Percentiles rank a stretch among this genome's conserved stretches.
Evolutionary conservation across 441 rosid species (phyloP).

Genomic region (Syzygium syzygioides): DNA sequence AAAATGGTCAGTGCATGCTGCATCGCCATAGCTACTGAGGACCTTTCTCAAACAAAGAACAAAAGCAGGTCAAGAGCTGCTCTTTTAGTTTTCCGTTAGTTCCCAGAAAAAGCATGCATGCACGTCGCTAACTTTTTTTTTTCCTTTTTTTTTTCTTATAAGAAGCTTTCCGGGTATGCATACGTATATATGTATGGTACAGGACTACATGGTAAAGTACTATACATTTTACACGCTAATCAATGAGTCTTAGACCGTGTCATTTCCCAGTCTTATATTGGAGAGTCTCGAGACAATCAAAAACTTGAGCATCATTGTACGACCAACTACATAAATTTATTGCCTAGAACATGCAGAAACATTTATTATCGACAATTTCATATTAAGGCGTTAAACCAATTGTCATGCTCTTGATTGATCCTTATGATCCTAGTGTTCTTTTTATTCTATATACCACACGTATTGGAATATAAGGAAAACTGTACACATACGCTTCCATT

Average conservation of each 20-base stretch:
- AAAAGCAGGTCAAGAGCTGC: not conserved
- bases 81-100: not conserved
- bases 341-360: not conserved
- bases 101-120: not conserved
- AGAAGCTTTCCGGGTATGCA: not conserved
- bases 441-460: not conserved
- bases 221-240: not conserved
- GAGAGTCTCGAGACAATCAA: not conserved
- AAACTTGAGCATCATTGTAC: not conserved
- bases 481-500: conserved; percentile 78
- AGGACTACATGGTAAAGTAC: not conserved
- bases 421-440: not conserved
- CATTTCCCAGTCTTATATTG: not conserved
- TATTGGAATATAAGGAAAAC: not conserved
- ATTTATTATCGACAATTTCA: not conserved
- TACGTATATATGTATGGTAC: not conserved
- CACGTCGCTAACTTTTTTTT: conserved; percentile 7
- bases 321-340: not conserved
- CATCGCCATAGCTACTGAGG: not conserved
- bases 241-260: not conserved
- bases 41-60: not conserved
- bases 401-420: not conserved
- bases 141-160: not conserved
- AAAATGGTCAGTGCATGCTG: not conserved
- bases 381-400: not conserved